Base-by-base conservation (phyloP, 805 yeast genomes). In the Saturnispora hagleri region DNA sequence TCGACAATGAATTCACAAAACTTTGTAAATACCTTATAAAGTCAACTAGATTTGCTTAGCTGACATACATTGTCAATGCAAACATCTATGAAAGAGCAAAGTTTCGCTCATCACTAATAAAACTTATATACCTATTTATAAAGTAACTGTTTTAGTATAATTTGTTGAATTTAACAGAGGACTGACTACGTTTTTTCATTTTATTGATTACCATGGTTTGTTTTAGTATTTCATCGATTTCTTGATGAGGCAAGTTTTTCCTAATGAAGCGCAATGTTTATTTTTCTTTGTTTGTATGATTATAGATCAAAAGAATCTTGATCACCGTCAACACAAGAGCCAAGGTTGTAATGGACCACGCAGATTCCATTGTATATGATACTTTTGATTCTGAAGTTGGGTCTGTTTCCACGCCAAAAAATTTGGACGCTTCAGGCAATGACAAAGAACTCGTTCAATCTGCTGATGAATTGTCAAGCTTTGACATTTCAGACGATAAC, bases 401-500 rank as follows among this genome's bases (percentile, higher is more conserved):
- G 15, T 31, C 24, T 43, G 20, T 20, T 26, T 15, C 24, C 27
- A 20, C 17, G 10, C 9, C 34, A 18, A 38, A 17, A 8, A 38
- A 38, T 20, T 38, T 38, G 22, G 17, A 20, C 9, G 15, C 24
- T 38, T 38, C 42, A 8, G 42, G 9, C 18, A 38, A 20, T 13
- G 26, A 13, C 22, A 20, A 17, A 18, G 22, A 41, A n/a, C 18
- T 33, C 5, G 47, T 6, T n/a, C 40, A 48, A 12, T 33, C 33
- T 34, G 43, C 49, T 22, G 58, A 55, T 22, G 58, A 55, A 34
- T 41, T 56, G 22, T 53, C 56, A n/a, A 56, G 58, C 17, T 56
- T 56, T 46, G 56, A 53, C 26, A 50, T 56, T 5, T 52, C 55
- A 3, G 54, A 56, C 35, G 47, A 51, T 34, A 50, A 47, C 7